phyloP scores from a whole-genome alignment of 2,329 filamentous ascomycete genomes.

The Chrysosphaeria jannelii region DNA sequence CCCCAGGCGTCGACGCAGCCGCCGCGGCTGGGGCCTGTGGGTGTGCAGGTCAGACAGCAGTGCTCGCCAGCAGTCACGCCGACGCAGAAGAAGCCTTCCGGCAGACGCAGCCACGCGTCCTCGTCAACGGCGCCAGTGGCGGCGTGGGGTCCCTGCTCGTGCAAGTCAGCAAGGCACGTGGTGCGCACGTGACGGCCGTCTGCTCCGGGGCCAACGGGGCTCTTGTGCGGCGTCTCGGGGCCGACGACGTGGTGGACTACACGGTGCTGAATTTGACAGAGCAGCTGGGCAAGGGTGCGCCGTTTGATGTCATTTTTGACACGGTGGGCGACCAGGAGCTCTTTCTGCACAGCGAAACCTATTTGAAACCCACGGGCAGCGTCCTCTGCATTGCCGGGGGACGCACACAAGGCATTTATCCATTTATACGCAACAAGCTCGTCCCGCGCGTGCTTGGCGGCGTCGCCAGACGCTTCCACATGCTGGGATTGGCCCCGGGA shows the following conservation, averaged over 20 bases:
- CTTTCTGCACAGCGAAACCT: slow-evolving; percentile 11
- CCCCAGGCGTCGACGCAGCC: slow-evolving; percentile 3
- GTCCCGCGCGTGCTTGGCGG: slow-evolving; percentile 8
- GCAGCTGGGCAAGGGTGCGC: too few species aligned
- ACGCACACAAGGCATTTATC: slow-evolving; percentile 6
- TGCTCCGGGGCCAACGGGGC: slow-evolving; percentile 17
- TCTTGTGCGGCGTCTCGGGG: slow-evolving; percentile 16
- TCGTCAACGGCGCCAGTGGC: slow-evolving; percentile 20
- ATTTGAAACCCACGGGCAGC: slow-evolving; percentile 10
- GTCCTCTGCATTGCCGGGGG: slow-evolving; percentile 11
- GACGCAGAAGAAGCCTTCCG: slow-evolving; percentile 5
- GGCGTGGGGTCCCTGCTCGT: slow-evolving; percentile 17
- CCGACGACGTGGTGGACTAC: slow-evolving; percentile 17
- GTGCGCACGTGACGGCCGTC: slow-evolving; percentile 15
- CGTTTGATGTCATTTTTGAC: slow-evolving; percentile 17
- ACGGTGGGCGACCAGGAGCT: slow-evolving; percentile 17
- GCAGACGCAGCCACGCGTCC: slow-evolving; percentile 9
- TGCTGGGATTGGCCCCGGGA: slow-evolving; percentile 7
- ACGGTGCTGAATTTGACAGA: too few species aligned
- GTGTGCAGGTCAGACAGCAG: slow-evolving; percentile 9
- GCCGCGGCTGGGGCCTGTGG: too few species aligned
- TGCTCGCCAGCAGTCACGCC: slow-evolving; percentile 6
- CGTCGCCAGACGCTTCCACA: slow-evolving; percentile 7
- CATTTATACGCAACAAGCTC: slow-evolving; percentile 8
- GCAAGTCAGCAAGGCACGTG: slow-evolving; percentile 14